phyloP scores from a whole-genome alignment of 768 basidiomycete genomes.

The Agrocybe praecox region DNA sequence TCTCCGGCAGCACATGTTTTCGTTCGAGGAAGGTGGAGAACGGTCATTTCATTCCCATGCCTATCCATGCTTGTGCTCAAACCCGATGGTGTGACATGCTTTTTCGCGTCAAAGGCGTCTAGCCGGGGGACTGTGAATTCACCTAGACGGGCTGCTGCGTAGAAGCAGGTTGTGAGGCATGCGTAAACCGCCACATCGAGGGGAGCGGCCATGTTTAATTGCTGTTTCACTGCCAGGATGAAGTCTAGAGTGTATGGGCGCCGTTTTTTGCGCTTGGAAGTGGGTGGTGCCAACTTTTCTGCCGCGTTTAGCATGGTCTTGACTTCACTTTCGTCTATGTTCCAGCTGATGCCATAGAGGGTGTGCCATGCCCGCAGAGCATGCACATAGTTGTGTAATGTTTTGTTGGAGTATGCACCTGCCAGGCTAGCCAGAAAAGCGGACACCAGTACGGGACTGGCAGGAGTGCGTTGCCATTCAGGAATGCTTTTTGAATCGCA shows the following conservation, averaged over 20 bases:
- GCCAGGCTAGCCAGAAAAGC: slow-evolving; percentile 31
- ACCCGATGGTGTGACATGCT: slow-evolving; percentile 29
- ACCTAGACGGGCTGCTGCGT: slow-evolving; percentile 27
- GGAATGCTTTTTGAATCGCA: slow-evolving; percentile 33
- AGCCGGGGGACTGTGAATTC: slow-evolving; percentile 39
- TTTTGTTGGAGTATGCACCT: slow-evolving; percentile 30
- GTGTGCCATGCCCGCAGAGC: slow-evolving; percentile 49
- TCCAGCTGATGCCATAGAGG: slow-evolving; percentile 38
- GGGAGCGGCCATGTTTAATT: slow-evolving; percentile 27
- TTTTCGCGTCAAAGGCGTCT: slow-evolving; percentile 25
- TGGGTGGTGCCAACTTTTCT: slow-evolving; percentile 25
- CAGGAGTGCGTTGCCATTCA: slow-evolving; percentile 34
- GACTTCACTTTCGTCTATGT: slow-evolving; percentile 23
- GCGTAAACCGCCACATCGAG: slow-evolving; percentile 37
- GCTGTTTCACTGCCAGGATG: slow-evolving; percentile 16
- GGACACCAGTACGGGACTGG: slow-evolving; percentile 19
- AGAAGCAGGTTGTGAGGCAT: slow-evolving; percentile 42
- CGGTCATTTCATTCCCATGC: slow-evolving; percentile 22
- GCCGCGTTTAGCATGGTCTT: slow-evolving; percentile 32
- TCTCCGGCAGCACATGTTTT: slow-evolving; percentile 25
- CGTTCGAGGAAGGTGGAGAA: slow-evolving; percentile 29
- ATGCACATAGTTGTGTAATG: slow-evolving; percentile 38
- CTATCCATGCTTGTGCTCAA: slow-evolving; percentile 21
- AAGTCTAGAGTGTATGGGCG: slow-evolving; percentile 28
- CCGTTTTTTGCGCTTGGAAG: slow-evolving; percentile 28